Percentiles rank a stretch among this genome's conserved stretches.
Conservation (phyloP, 768 basidiomycete genomes). For the Guyanaporus albipodus region DNA sequence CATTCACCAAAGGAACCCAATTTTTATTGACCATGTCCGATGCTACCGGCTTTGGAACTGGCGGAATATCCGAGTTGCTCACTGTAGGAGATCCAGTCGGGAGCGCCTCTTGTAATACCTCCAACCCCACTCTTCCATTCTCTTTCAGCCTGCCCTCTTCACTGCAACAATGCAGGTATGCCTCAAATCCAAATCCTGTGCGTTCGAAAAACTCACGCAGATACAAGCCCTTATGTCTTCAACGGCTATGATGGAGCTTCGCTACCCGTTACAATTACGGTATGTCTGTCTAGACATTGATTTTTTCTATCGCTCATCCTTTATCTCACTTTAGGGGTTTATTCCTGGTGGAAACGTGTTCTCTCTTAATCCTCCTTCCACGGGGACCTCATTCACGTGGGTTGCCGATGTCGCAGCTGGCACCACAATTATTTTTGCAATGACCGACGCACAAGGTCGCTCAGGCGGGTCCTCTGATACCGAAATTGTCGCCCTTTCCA, state of each 20-base stretch:
- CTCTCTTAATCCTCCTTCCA: constrained; percentile 38
- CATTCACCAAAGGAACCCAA: constrained; percentile 35
- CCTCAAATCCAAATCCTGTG: background rate
- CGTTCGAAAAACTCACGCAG: constrained; percentile 3
- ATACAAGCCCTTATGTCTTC: constrained; percentile 44
- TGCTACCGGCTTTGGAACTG: constrained; percentile 61
- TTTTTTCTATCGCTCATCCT: background rate
- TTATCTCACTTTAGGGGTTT: constrained; percentile 40
- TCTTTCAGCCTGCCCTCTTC: constrained; percentile 47
- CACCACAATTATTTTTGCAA: constrained; percentile 53
- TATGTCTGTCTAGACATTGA: constrained; percentile 25
- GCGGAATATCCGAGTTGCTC: constrained; percentile 51
- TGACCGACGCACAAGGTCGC: constrained; percentile 48
- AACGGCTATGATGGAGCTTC: constrained; percentile 41
- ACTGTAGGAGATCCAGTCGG: constrained; percentile 46
- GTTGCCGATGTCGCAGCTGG: constrained; percentile 52
- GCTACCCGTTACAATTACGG: constrained; percentile 54
- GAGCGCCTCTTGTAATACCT: constrained; percentile 44
- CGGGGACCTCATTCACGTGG: constrained; percentile 47
- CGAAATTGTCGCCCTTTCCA: constrained; percentile 43
- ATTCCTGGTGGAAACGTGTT: constrained; percentile 61
- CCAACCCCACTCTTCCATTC: constrained; percentile 42
- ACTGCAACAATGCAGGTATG: constrained; percentile 61
- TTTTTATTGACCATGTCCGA: constrained; percentile 70
- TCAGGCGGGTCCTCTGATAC: constrained; percentile 61